Base-by-base conservation (phyloP, 305 asterid species). In the Fraxinus nigra region DNA sequence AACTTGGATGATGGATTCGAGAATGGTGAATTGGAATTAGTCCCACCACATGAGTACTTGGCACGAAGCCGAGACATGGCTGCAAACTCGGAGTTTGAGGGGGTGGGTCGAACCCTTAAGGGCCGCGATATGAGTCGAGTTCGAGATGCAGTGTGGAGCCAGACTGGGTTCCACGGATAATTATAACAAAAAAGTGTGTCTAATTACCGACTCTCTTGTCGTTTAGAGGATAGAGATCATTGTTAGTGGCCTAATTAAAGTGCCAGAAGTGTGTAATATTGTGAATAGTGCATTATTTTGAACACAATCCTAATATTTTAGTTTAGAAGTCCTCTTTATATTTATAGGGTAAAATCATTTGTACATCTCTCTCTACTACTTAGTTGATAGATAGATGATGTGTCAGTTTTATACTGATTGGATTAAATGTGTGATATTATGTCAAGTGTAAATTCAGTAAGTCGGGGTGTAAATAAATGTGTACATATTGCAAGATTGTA, bases 91-190 rank as follows among this genome's bases (percentile, higher is more conserved):
- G 95, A 90, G n/a, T 91, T 90, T 10, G 98, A 89, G 76, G 98
- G 98, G 0, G 94, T 92, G 46, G 98, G 98, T 0, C 89, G 98
- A 0, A 95, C 98, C 1, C 91, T 95, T 10, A 95, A 95, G 89
- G 98, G 98, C 0, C 87, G 98, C 43, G 98, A 95, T 78, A 0
- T 92, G 93, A 93, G 98, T 69, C 92, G 98, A 74, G 98, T 95
- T 4, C 88, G 98, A 16, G 98, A 93, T 78, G 98, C 98, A 0
- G 98, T 95, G 5, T 95, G 98, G 98, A 93, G 97, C 72, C 98
- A 91, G 82, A 95, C 98, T 80, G 97, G 98, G 78, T 95, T 93
- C 84, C 86, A 92, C 70, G 98, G 98, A 8, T 94, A 80, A 85
- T 22, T 28, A 24, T 22, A 24, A 7, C 26, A 16, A 13, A 14